Conservation (phyloP, 2,329 filamentous ascomycete genomes). For the Alternaria burnsii region DNA sequence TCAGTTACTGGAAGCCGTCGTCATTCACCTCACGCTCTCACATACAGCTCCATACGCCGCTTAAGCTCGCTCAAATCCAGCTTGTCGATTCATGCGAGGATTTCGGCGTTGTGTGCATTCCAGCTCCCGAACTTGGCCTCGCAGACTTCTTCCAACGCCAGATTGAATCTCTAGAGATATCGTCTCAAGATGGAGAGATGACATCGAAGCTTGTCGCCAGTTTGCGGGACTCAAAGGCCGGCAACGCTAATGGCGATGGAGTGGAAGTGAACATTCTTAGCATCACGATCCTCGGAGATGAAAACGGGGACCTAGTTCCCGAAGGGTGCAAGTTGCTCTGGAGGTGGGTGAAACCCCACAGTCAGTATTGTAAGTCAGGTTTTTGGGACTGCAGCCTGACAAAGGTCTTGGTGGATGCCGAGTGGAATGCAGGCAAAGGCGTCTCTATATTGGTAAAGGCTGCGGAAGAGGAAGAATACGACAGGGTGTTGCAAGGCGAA, state of each 20-base stretch:
- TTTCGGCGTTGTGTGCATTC: not conserved
- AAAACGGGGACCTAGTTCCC: not conserved
- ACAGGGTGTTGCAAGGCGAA: not conserved
- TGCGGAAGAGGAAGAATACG: not conserved
- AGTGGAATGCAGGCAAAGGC: slow-evolving; percentile 2
- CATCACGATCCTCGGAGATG: too few species aligned
- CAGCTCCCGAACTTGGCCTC: not conserved
- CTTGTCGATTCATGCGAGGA: not conserved
- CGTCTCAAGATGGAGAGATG: not conserved
- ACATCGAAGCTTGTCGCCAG: not conserved
- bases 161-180: not conserved
- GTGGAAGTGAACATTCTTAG: too few species aligned
- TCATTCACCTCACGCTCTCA: not conserved
- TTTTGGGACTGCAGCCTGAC: not conserved
- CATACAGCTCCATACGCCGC: not conserved
- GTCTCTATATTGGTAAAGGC: not conserved
- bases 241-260: too few species aligned
- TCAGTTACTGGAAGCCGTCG: not conserved
- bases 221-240: too few species aligned
- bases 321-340: not conserved
- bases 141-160: not conserved
- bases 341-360: not conserved
- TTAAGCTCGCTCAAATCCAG: not conserved
- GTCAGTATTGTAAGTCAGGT: not conserved
- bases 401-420: not conserved